A percentile compares a stretch with the other conserved stretches of the same genome.
Evolutionary conservation across 805 yeast species (phyloP).

Genomic region (Nakazawaea siamensis): DNA sequence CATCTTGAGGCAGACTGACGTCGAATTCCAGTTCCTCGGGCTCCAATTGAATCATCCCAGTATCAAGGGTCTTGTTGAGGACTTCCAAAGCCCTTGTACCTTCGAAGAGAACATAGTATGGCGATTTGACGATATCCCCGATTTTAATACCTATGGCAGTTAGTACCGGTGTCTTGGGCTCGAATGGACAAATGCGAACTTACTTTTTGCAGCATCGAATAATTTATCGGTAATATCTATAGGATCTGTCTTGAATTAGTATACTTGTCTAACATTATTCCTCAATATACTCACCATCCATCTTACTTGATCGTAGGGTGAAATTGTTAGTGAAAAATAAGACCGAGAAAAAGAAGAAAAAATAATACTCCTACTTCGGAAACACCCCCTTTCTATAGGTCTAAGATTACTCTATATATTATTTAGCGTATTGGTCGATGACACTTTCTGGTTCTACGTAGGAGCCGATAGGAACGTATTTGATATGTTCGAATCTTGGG

Average conservation of each 20-base stretch:
- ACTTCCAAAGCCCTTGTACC: constrained; percentile 87
- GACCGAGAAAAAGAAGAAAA: too few species aligned
- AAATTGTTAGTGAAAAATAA: too few species aligned
- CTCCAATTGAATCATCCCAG: constrained; percentile 52
- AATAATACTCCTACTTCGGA: too few species aligned
- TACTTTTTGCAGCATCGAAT: constrained; percentile 26
- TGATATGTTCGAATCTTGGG: constrained; percentile 20
- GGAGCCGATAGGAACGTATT: constrained; percentile 24
- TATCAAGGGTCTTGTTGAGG: constrained; percentile 64
- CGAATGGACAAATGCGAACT: background rate
- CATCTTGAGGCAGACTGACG: constrained; percentile 26
- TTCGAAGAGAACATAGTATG: constrained; percentile 59
- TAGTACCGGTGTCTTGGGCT: background rate
- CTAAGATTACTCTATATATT: too few species aligned
- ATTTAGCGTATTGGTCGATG: constrained; percentile 26
- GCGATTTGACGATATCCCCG: constrained; percentile 51
- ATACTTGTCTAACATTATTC: too few species aligned
- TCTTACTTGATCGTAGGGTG: too few species aligned
- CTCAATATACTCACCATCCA: too few species aligned
- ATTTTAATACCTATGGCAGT: constrained; percentile 24
- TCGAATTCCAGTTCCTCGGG: constrained; percentile 39
- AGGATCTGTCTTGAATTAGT: too few species aligned
- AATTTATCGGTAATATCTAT: constrained; percentile 59
- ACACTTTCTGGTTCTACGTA: constrained; percentile 24
- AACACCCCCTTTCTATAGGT: too few species aligned